Conservation (phyloP, 2,329 filamentous ascomycete species). For the Aspergillus pseudoviridinutans region DNA sequence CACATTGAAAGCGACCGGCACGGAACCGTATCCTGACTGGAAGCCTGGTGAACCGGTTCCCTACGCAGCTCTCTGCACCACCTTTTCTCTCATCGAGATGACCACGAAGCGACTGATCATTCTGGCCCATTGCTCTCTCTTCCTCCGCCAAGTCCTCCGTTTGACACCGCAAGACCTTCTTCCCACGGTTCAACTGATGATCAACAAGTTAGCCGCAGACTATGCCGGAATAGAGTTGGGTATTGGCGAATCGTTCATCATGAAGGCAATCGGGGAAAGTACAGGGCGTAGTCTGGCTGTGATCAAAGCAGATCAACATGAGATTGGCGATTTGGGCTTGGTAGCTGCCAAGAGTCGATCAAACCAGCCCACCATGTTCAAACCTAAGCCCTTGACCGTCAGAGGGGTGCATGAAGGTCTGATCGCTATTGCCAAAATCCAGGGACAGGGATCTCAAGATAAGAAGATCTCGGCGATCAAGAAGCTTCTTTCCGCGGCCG, state of each 20-base stretch:
- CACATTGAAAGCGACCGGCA: slow-evolving; percentile 62
- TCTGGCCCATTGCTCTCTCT: slow-evolving; percentile 80
- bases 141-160: slow-evolving; percentile 89
- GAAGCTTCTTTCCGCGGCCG: slow-evolving; percentile 88
- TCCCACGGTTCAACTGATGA: slow-evolving; percentile 88
- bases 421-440: slow-evolving; percentile 80
- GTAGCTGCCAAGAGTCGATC: slow-evolving; percentile 94
- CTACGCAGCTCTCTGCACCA: slow-evolving; percentile 89
- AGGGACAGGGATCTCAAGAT: slow-evolving; percentile 82
- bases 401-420: slow-evolving; percentile 81
- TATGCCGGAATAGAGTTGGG: slow-evolving; percentile 95
- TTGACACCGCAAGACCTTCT: slow-evolving; percentile 84
- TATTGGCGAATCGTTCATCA: slow-evolving; percentile 97
- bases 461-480: slow-evolving; percentile 94
- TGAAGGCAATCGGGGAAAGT: slow-evolving; percentile 95
- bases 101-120: slow-evolving; percentile 90
- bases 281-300: slow-evolving; percentile 83
- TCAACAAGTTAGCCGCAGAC: slow-evolving; percentile 95
- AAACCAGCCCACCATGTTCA: slow-evolving; percentile 97
- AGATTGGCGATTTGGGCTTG: slow-evolving; percentile 90
- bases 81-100: slow-evolving; percentile 91
- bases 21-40: slow-evolving; percentile 95
- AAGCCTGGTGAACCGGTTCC: slow-evolving; percentile 82
- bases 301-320: slow-evolving; percentile 93
- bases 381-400: slow-evolving; percentile 85